A percentile compares a stretch with the other conserved stretches of the same genome.
phyloP scores from a whole-genome alignment of 768 basidiomycete species.

The Leccinellum albellum region DNA sequence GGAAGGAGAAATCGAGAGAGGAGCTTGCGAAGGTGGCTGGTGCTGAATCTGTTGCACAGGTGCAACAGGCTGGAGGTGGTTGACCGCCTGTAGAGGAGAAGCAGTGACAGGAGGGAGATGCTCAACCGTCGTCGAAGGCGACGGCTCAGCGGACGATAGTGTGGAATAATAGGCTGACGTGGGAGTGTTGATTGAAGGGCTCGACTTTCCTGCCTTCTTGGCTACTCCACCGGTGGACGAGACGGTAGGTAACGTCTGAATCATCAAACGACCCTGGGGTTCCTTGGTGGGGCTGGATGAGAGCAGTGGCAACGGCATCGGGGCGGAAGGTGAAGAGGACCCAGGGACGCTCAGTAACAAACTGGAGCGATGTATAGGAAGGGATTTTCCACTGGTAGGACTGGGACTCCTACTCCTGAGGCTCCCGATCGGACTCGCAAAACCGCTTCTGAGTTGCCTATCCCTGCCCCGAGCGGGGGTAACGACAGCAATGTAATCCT shows the following conservation, averaged over 20 bases:
- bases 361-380: conserved; percentile 37
- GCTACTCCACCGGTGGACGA: not conserved
- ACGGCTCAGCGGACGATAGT: conserved; percentile 35
- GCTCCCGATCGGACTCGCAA: conserved; percentile 61
- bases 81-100: conserved; percentile 20
- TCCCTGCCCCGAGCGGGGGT: conserved; percentile 45
- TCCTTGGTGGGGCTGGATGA: conserved; percentile 29
- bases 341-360: conserved; percentile 49
- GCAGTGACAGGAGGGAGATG: conserved; percentile 26
- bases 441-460: conserved; percentile 43
- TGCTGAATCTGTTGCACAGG: conserved; percentile 11
- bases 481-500: conserved; percentile 60
- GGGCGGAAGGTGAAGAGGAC: conserved; percentile 23
- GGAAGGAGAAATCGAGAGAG: conserved; percentile 18
- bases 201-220: conserved; percentile 16
- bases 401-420: conserved; percentile 67
- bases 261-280: conserved; percentile 17
- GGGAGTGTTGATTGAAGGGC: conserved; percentile 39
- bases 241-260: conserved; percentile 22
- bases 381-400: conserved; percentile 42
- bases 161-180: conserved; percentile 49
- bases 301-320: conserved; percentile 21
- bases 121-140: conserved; percentile 36
- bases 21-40: conserved; percentile 14
- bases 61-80: conserved; percentile 11